phyloP scores from a whole-genome alignment of 495 filamentous ascomycete species.

The Hypoxylon fragiforme region DNA sequence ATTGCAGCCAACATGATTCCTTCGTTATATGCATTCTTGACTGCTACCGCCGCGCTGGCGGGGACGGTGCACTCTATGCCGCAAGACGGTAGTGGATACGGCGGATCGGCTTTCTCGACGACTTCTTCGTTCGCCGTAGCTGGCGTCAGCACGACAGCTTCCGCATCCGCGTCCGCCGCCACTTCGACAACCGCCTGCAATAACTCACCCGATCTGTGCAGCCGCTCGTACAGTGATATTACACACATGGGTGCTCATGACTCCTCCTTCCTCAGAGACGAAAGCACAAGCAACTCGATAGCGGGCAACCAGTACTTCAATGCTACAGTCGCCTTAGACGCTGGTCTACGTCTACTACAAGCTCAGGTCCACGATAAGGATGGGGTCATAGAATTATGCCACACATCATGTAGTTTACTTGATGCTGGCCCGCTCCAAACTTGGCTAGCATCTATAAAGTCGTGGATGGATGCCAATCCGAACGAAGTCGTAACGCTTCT shows the following conservation, averaged over 20 bases:
- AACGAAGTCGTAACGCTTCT: slow-evolving; percentile 72
- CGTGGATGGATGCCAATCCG: slow-evolving; percentile 66
- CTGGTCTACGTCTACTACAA: slow-evolving; percentile 70
- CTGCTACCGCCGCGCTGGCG: slow-evolving; percentile 27
- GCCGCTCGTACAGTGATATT: slow-evolving; percentile 64
- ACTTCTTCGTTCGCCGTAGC: slow-evolving; percentile 18
- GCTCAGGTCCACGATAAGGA: slow-evolving; percentile 64
- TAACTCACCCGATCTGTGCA: slow-evolving; percentile 65
- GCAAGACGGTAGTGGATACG: slow-evolving; percentile 27
- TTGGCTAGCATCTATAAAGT: slow-evolving; percentile 62
- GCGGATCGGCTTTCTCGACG: slow-evolving; percentile 12
- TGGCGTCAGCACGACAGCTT: slow-evolving; percentile 18
- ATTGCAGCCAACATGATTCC: slow-evolving; percentile 30
- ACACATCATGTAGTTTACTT: slow-evolving; percentile 64
- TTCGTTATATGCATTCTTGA: slow-evolving; percentile 30
- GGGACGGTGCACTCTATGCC: slow-evolving; percentile 30
- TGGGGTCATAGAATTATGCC: slow-evolving; percentile 63
- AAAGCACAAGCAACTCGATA: slow-evolving; percentile 53
- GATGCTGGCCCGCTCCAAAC: slow-evolving; percentile 63
- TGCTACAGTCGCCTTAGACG: slow-evolving; percentile 64
- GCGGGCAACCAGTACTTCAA: slow-evolving; percentile 70
- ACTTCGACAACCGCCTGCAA: slow-evolving; percentile 58
- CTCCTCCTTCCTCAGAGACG: slow-evolving; percentile 63
- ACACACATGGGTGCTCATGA: slow-evolving; percentile 73
- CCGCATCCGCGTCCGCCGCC: slow-evolving; percentile 11